phyloP scores from a whole-genome alignment of 768 basidiomycete genomes.

The Clitopilus hobsonii region DNA sequence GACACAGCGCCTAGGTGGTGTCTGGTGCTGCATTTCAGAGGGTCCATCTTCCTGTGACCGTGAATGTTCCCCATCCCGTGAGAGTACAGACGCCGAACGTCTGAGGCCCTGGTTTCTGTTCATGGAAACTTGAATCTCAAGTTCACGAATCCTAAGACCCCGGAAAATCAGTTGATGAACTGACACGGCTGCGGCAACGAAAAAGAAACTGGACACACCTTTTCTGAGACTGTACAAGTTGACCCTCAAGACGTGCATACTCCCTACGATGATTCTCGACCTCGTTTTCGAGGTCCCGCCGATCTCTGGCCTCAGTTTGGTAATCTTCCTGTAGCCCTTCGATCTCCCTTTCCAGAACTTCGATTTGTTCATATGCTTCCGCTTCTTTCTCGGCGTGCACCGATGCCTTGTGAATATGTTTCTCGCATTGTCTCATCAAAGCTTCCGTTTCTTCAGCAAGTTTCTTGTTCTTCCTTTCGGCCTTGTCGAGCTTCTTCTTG shows the following conservation, averaged over 20 bases:
- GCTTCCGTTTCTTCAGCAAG: not conserved
- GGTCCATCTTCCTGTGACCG: not conserved
- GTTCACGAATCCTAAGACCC: not conserved
- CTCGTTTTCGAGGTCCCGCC: not conserved
- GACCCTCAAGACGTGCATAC: not conserved
- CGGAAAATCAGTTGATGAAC: not conserved
- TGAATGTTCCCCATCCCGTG: no score
- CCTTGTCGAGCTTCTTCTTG: not conserved
- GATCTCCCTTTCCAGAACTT: not conserved
- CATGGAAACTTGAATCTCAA: not conserved
- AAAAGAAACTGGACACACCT: no score
- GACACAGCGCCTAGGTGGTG: not conserved
- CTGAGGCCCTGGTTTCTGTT: not conserved
- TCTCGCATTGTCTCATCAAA: not conserved
- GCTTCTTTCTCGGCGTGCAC: not conserved
- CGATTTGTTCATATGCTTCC: not conserved
- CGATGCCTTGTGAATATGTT: not conserved
- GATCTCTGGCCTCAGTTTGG: not conserved
- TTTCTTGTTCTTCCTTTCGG: not conserved
- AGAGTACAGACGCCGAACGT: not conserved
- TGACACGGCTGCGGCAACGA: no score
- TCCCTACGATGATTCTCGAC: not conserved
- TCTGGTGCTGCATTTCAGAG: not conserved
- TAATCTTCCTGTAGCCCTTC: not conserved
- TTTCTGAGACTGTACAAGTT: not conserved